These are phyloP conservation scores for Baorangia bicolor DNA, from an alignment of 768 basidiomycete genomes.

Conservation along the genomic window DNA sequence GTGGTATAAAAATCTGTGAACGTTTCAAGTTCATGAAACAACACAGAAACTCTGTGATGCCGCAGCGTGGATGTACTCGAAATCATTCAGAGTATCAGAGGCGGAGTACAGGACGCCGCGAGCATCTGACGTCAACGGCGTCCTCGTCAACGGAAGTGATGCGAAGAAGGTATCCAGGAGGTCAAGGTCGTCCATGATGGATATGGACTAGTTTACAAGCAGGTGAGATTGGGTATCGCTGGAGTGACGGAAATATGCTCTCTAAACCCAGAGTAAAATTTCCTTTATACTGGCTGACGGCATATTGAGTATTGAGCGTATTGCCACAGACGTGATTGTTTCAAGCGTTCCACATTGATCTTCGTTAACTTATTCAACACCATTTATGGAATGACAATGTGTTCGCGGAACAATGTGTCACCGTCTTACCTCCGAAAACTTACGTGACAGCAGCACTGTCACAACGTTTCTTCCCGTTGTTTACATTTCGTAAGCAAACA, in stretches of 20 bases:
- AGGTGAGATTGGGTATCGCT: not conserved
- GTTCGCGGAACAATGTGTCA: not conserved
- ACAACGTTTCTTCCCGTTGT: no score
- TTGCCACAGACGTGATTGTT: not conserved
- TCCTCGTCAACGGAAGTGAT: not conserved
- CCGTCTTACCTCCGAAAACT: no score
- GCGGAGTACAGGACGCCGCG: not conserved
- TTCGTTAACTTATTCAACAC: not conserved
- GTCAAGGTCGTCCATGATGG: conserved; percentile 15
- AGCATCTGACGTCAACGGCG: not conserved
- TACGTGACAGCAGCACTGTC: no score
- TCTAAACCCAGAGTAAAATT: no score
- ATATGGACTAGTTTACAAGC: not conserved
- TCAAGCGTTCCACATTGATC: not conserved
- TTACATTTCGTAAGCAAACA: no score
- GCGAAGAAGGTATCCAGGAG: not conserved
- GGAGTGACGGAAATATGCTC: not conserved
- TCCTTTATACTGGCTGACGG: not conserved
- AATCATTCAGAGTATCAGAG: conserved; percentile 1
- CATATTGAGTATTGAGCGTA: not conserved
- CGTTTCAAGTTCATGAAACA: conserved; percentile 7
- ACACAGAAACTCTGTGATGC: not conserved
- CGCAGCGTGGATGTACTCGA: not conserved
- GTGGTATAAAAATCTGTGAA: not conserved
- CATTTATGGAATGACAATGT: conserved; percentile 1